Percentiles rank a stretch among this genome's conserved stretches.
phyloP scores from a whole-genome alignment of 805 yeast species.

The Candida pseudoglaebosa region DNA sequence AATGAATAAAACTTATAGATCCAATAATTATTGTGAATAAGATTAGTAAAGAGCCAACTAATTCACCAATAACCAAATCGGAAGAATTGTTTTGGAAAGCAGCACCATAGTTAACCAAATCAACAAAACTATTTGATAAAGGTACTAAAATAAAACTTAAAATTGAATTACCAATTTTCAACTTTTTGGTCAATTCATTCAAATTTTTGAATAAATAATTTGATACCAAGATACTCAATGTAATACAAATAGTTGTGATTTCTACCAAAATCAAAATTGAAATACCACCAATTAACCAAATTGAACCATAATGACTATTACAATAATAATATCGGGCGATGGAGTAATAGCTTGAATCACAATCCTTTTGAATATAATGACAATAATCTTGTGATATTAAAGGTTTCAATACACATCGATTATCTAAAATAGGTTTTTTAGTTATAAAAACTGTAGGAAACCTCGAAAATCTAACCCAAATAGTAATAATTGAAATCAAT shows the following conservation, averaged over 20 bases:
- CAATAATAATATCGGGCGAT: conserved; percentile 30
- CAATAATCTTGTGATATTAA: conserved; percentile 13
- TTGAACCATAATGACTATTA: conserved; percentile 14
- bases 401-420: neutral
- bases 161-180: conserved; percentile 25
- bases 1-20: conserved; percentile 18
- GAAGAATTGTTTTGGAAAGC: conserved; percentile 24
- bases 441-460: neutral
- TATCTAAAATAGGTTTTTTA: neutral
- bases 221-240: conserved; percentile 32
- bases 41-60: conserved; percentile 32
- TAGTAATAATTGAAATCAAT: neutral
- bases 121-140: conserved; percentile 34
- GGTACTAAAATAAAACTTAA: conserved; percentile 34
- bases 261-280: conserved; percentile 12
- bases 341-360: conserved; percentile 22
- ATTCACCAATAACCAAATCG: conserved; percentile 35
- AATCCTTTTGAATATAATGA: conserved; percentile 12
- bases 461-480: neutral
- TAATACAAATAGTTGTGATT: conserved; percentile 16
- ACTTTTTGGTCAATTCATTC: conserved; percentile 20
- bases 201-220: conserved; percentile 30
- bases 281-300: conserved; percentile 6
- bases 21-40: conserved; percentile 34
- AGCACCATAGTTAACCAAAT: conserved; percentile 31